A percentile compares a stretch with the other conserved stretches of the same genome.
phyloP scores from a whole-genome alignment of 768 basidiomycete genomes.

The Tulasnella sp. region DNA sequence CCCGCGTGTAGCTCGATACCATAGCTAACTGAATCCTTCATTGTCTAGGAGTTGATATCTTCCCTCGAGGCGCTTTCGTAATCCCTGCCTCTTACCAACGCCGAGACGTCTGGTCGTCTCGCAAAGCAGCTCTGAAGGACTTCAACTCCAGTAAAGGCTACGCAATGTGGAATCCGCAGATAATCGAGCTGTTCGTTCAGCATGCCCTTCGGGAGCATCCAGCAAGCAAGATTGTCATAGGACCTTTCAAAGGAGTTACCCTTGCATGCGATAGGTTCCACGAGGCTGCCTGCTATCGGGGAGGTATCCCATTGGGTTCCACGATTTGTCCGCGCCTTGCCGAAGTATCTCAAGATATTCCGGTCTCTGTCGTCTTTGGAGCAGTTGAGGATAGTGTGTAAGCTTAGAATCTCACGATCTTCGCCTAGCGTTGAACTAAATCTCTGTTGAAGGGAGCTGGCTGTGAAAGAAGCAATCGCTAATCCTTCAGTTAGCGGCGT shows the following conservation, averaged over 20 bases:
- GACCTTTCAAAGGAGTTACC: constrained; percentile 8
- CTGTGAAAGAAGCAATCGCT: background rate
- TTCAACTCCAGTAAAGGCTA: constrained; percentile 6
- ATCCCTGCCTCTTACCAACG: constrained; percentile 9
- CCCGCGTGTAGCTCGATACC: background rate
- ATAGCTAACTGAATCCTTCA: background rate
- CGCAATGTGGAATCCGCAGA: constrained; percentile 7
- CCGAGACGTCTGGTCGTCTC: constrained; percentile 17
- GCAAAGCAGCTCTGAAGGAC: constrained; percentile 4
- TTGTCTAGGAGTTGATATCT: background rate
- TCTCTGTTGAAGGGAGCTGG: background rate
- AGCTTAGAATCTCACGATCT: background rate
- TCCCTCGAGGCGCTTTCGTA: background rate
- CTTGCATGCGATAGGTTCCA: constrained; percentile 11
- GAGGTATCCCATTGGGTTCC: background rate
- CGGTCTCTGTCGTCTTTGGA: background rate
- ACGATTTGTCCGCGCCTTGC: background rate
- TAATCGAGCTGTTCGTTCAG: constrained; percentile 8
- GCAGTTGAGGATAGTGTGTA: constrained; percentile 1
- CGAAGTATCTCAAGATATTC: constrained; percentile 1
- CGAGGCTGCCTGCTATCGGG: constrained; percentile 18
- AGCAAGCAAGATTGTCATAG: background rate
- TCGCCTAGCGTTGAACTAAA: background rate
- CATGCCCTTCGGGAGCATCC: constrained; percentile 13
- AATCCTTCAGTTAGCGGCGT: background rate